Conservation (phyloP, 352 stramenopile species). For the Pythium folliculosum region DNA sequence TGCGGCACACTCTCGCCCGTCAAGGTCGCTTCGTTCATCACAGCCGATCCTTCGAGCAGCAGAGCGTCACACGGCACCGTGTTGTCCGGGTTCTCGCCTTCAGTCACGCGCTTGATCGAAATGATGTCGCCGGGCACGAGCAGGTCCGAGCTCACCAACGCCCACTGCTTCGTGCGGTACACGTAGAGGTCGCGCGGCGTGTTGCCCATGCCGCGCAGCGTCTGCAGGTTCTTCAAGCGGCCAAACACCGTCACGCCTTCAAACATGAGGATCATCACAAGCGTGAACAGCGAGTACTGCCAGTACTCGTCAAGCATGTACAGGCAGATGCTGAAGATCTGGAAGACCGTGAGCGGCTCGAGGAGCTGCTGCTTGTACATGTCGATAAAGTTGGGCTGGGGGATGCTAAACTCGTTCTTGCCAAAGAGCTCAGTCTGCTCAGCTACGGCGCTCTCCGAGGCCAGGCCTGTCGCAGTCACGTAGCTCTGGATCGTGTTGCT, state of each 20-base stretch:
- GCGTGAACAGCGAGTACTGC: slow-evolving; percentile 99
- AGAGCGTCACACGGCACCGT: slow-evolving; percentile 95
- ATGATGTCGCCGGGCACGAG: slow-evolving; percentile 94
- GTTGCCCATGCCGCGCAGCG: slow-evolving; percentile 94
- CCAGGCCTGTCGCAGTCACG: slow-evolving; percentile 48
- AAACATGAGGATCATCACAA: slow-evolving; percentile 98
- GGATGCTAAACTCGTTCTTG: slow-evolving; percentile 95
- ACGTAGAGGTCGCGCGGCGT: slow-evolving; percentile 87
- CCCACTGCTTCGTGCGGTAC: slow-evolving; percentile 90
- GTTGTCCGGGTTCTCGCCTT: slow-evolving; percentile 70
- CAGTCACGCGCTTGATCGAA: slow-evolving; percentile 90
- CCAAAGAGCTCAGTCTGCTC: slow-evolving; percentile 73
- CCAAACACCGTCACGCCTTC: slow-evolving; percentile 96
- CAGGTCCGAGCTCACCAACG: slow-evolving; percentile 73
- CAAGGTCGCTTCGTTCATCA: slow-evolving; percentile 99
- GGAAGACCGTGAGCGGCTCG: slow-evolving; percentile 98
- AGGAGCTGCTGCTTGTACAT: slow-evolving; percentile 97
- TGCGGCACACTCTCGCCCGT: slow-evolving; percentile 98
- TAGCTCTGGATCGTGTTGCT: slow-evolving; percentile 70
- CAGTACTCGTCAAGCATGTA: slow-evolving; percentile 99
- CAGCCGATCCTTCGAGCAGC: slow-evolving; percentile 92
- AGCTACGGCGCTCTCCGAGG: slow-evolving; percentile 43
- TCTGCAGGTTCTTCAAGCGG: slow-evolving; percentile 94
- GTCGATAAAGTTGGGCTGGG: slow-evolving; percentile 93
- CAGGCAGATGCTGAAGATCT: slow-evolving; percentile 98